Evolutionary conservation across 2,329 filamentous ascomycete genomes (phyloP), one percentile per base, ranked within the genome.

Genomic region (Elsinoe necatrix): DNA sequence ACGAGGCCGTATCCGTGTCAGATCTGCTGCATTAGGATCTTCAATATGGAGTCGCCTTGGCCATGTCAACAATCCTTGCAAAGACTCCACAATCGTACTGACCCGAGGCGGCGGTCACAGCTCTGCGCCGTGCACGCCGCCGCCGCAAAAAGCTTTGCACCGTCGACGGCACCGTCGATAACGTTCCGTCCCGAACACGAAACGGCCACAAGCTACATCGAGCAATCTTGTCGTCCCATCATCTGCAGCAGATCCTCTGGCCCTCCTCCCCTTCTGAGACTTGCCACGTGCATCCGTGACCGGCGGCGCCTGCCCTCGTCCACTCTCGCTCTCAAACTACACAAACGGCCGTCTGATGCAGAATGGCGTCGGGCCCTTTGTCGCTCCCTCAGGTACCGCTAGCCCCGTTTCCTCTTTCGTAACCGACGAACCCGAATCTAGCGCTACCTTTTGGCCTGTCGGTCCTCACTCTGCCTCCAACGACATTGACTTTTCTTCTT

Each of bases 391-490:
- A 52, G 48, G 48, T 39, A 52, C 48, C 48, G 48, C 34, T 52
- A 52, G 48, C 16, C 34, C 48, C 48, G 48, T 52, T 52, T 52
- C 48, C 48, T 52, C 48, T 39, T 52, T 52, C 14, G 48, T 52
- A 52, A 52, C 25, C 48, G 48, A 52, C 16, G 18, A 34, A 37
- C 48, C 31, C 48, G 20, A 52, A 50, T 18, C 25, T 14, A 50
- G 45, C 45, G 45, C 45, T 50, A 50, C 45, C 45, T 25, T 50
- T 50, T n/a, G n/a, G 45, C 34, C 31, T 29, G 31, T 12, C 29
- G 14, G 41, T 25, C 23, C 41, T 21, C 41, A 21, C 41, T 21
- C 41, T 45, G 41, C 41, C 48, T 37, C 31, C 31, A 4, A 37
- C 16, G 29, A 39, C 48, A 52, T 20, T 29, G 25, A 23, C 48